phyloP scores from a whole-genome alignment of 1,139 yeast genomes.

The Yamadazyma epiphylla region DNA sequence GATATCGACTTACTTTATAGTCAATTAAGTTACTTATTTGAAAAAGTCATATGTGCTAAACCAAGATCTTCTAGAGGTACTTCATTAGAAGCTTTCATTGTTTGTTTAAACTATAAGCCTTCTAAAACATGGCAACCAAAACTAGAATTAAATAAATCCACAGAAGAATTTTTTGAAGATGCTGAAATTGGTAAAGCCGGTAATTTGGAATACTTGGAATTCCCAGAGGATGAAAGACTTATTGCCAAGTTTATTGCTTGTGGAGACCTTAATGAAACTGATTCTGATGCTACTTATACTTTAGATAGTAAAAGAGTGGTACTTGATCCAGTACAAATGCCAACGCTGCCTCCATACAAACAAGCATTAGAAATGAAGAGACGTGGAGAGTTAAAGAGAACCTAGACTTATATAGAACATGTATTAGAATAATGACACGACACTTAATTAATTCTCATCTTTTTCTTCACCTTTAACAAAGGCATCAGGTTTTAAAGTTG shows the following conservation, averaged over 20 bases:
- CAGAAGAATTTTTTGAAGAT: conserved; percentile 78
- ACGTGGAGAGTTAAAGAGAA: conserved; percentile 50
- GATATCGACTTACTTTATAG: conserved; percentile 90
- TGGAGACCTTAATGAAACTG: conserved; percentile 83
- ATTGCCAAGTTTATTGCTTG: conserved; percentile 91
- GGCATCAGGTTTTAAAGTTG: conserved; percentile 94
- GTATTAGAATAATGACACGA: too few species aligned
- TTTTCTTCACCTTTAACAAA: conserved; percentile 38
- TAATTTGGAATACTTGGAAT: conserved; percentile 38
- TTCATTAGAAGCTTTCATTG: conserved; percentile 89
- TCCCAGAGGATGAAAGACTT: conserved; percentile 57
- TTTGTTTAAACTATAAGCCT: conserved; percentile 83
- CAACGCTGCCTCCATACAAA: conserved; percentile 96
- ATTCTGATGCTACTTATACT: conserved; percentile 92
- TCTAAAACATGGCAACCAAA: conserved; percentile 78
- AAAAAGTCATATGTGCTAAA: conserved; percentile 87
- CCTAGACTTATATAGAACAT: too few species aligned
- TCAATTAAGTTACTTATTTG: conserved; percentile 81
- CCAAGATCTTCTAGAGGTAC: conserved; percentile 94
- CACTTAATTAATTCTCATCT: conserved; percentile 11
- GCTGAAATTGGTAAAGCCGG: conserved; percentile 55
- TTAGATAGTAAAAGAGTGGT: conserved; percentile 47
- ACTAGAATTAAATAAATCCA: conserved; percentile 53
- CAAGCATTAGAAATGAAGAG: conserved; percentile 85
- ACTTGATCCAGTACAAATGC: conserved; percentile 87